Evolutionary conservation across 352 stramenopile species (phyloP), one percentile per base, ranked within the genome.

Genomic region (Globisporangium canariense): DNA sequence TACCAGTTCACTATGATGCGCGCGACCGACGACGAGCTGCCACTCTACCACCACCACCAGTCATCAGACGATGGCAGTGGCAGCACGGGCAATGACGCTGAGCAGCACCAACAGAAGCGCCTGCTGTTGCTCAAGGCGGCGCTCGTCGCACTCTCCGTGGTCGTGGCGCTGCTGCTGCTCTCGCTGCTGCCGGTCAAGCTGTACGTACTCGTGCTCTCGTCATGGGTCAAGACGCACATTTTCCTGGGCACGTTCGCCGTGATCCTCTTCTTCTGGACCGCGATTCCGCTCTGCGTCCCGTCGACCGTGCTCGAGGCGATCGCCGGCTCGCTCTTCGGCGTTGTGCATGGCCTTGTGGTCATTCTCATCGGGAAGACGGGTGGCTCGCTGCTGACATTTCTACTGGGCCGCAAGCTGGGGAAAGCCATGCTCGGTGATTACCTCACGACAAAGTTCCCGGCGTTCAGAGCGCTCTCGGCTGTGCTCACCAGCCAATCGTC

Each of bases 361-460:
- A 90, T 88, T 41, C 62, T 79, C 1, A 60, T 93, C 18, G 84
- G 84, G 56, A 90, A 90, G 54, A 89, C 84, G 0, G 76, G 76
- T 36, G 84, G 84, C 11, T 93, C 82, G 49, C 76, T 86, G 51
- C 60, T 90, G 18, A 75, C 82, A 60, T 93, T 93, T 47, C 59
- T 89, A 1, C 53, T 91, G 49, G 84, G 72, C 0, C 71, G 84
- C 3, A 64, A 65, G 5, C 70, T 91, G 60, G 82, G 82, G 55
- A 88, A 86, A 36, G 76, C 75, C 6, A 62, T 78, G 45, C 76
- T 91, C 50, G 84, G 84, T 18, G 73, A 70, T 51, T 93, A 90
- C 66, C 71, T 93, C 18, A 56, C 71, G 10, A 68, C 66, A 25
- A 80, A 78, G 32, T 93, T 88, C 61, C 78, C 84, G 25, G 80